Evolutionary conservation across 805 yeast species (phyloP), one percentile per base, ranked within the genome.

Genomic region (Ogataea wickerhamii): DNA sequence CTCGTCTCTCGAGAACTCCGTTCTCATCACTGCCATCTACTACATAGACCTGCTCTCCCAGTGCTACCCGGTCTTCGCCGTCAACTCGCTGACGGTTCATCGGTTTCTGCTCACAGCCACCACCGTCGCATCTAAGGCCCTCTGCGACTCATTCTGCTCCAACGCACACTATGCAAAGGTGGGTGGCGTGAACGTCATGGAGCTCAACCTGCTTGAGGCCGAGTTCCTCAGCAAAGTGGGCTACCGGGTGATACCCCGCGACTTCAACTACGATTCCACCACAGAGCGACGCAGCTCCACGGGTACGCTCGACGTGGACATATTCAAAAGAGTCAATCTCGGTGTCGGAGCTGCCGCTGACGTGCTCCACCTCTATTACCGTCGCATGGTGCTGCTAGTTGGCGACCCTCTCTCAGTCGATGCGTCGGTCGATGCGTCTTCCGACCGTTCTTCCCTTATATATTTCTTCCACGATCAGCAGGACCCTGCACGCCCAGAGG

Each of bases 121-220:
- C 0, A 85, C 94, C 43, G 78, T 91, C 2, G 95, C 93, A 0
- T 81, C 91, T 47, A 91, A 91, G 58, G 91, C 95, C 1, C 70
- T 88, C 47, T 88, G 96, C 61, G 98, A 91, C 63, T 82, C 89
- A 18, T 91, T 93, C 61, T 89, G 93, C 63, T 87, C 96, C 12
- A 91, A 89, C 61, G 74, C 82, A 31, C 96, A 93, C 60, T 91
- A 93, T 55, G 95, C 98, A 10, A 85, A 84, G 57, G 97, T 93
- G 14, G 98, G 98, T 3, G 98, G 98, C 43, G 83, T 88, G 4
- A 87, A 87, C 29, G 66, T 82, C 33, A 73, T 79, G 42, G 97
- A 88, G 56, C 67, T 89, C 48, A 93, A 93, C 60, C 71, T 91
- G 38, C 68, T 91, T 32, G 98, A 91, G 57, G 79, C 84, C 37